These are phyloP conservation scores for Podila clonocystis DNA, from an alignment of 192 early-diverging fungal species.

Conservation along the genomic window DNA sequence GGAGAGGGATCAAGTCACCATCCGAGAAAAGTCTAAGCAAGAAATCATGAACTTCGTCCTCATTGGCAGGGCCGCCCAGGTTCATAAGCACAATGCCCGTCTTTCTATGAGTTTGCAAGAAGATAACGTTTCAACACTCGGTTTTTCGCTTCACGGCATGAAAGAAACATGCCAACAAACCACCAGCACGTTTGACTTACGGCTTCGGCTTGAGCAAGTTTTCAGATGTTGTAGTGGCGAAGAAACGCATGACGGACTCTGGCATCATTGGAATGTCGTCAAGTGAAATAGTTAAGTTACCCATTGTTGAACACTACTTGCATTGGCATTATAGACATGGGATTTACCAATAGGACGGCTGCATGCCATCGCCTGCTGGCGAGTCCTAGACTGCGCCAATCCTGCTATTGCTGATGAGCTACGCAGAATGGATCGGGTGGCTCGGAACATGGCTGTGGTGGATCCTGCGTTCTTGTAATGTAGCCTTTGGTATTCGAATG, in stretches of 20 bases:
- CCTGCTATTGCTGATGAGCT: background rate
- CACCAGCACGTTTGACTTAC: constrained; percentile 11
- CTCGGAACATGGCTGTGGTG: constrained; percentile 23
- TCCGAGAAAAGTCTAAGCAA: constrained; percentile 88
- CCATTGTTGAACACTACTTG: background rate
- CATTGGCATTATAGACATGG: background rate
- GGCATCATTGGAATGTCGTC: background rate
- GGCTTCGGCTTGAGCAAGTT: constrained; percentile 28
- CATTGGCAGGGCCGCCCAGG: constrained; percentile 88
- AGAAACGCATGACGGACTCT: constrained; percentile 25
- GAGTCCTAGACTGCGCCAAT: constrained; percentile 4
- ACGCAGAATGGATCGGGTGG: constrained; percentile 16
- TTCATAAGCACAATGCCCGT: constrained; percentile 94
- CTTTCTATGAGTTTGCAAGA: constrained; percentile 14
- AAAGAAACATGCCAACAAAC: background rate
- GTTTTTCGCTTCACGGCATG: background rate
- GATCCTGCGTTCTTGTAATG: background rate
- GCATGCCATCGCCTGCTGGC: background rate
- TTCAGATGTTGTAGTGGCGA: constrained; percentile 13
- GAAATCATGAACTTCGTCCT: constrained; percentile 84
- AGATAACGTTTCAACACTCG: background rate
- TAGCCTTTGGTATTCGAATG: background rate
- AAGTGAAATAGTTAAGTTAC: background rate
- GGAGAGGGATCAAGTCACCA: constrained; percentile 91
- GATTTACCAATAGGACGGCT: constrained; percentile 23